These are phyloP conservation scores for Cryphonectria naterciae DNA, from an alignment of 2,329 filamentous ascomycete genomes.

Conservation along the genomic window DNA sequence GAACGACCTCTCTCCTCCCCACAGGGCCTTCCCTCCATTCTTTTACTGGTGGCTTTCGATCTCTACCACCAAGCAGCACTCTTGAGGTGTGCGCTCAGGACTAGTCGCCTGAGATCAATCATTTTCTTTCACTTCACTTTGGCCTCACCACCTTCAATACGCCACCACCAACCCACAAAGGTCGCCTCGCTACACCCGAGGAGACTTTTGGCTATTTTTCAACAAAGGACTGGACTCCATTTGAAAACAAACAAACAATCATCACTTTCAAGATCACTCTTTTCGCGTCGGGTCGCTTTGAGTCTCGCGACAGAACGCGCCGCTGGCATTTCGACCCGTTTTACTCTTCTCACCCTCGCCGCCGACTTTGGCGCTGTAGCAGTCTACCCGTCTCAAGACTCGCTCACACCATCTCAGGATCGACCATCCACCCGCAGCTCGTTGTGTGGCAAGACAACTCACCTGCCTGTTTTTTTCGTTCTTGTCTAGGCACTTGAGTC, in stretches of 20 bases:
- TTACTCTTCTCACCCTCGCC: background rate
- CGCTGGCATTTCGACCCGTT: background rate
- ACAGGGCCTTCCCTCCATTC: background rate
- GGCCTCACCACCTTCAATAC: background rate
- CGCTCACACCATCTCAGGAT: background rate
- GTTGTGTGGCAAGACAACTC: background rate
- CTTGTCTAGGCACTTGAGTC: background rate
- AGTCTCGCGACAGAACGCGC: background rate
- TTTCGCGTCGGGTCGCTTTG: background rate
- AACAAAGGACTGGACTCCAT: slow-evolving; percentile 25
- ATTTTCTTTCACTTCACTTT: slow-evolving; percentile 6
- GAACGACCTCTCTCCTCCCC: background rate
- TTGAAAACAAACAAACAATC: slow-evolving; percentile 9
- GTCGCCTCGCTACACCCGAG: background rate
- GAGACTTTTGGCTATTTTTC: slow-evolving; percentile 1
- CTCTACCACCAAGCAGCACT: background rate
- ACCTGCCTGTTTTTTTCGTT: background rate
- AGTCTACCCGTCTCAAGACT: background rate
- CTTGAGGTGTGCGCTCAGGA: slow-evolving; percentile 3
- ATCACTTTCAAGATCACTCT: slow-evolving; percentile 1
- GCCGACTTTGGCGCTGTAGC: background rate
- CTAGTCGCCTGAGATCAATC: slow-evolving; percentile 7
- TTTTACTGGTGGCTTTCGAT: background rate
- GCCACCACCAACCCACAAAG: slow-evolving; percentile 11
- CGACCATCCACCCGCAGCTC: background rate